Evolutionary conservation across 2,329 filamentous ascomycete species (phyloP), one percentile per base, ranked within the genome.

Genomic region (Uncinocarpus reesii): DNA sequence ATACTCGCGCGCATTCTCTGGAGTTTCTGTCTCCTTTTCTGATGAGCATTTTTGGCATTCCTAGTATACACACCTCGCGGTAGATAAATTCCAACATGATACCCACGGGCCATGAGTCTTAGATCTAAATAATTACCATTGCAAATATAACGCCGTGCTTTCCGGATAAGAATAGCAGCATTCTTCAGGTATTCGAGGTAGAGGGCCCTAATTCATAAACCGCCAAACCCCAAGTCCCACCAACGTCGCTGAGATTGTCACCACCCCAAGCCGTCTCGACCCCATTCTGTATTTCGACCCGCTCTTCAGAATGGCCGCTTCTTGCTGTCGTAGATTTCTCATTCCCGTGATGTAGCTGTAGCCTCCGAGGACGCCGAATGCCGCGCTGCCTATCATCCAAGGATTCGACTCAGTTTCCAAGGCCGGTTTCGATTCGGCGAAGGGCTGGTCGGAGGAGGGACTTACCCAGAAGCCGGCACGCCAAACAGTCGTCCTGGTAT

Each of bases 301-400:
- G 67, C 82, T 84, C 60, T 77, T 72, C 50, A 86, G 66, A 53
- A 89, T 86, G 51, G 60, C 58, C 45, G 62, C 59, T 52, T 76
- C 74, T 62, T 86, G 81, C 57, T 74, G 72, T 57, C 80, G 75
- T 24, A 92, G 76, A 64, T 89, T 84, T 43, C 72, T 71, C 65
- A 81, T 83, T 50, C 86, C 86, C 2, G 83, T 84, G 52, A 80
- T 71, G 67, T 88, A 89, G 64, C 80, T 88, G 67, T 89, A 92
- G 1, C 74, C 80, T 2, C 80, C 85, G 13, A 90, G 77, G 1
- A 83, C 83, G 48, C 86, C 71, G 54, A 92, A 87, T 1, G 84
- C 83, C 32, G 80, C 75, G 59, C 83, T 82, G 2, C 53, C 53
- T 55, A 45, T 16, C 21, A 3, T 7, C 16, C 10, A 16, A 36